Percentiles rank a stretch among this genome's conserved stretches.
phyloP scores from a whole-genome alignment of 2,329 filamentous ascomycete species.

The Rhynchosporium secalis region DNA sequence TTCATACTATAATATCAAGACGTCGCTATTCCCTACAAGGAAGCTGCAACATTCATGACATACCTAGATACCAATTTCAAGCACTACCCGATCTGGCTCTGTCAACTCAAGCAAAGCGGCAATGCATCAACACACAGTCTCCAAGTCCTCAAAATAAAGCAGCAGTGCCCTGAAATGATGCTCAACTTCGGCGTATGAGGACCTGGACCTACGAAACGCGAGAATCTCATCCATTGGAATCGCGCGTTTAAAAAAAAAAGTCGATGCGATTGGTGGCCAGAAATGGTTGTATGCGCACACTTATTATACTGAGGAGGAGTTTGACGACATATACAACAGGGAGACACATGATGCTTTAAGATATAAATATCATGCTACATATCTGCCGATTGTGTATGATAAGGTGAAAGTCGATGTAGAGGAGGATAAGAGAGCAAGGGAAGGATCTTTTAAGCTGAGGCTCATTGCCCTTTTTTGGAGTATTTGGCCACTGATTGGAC shows the following conservation, averaged over 20 bases:
- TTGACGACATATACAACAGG: constrained; percentile 62
- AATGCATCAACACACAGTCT: constrained; percentile 27
- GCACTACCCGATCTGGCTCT: constrained; percentile 52
- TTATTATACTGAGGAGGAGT: constrained; percentile 73
- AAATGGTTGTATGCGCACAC: constrained; percentile 88
- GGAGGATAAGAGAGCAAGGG: constrained; percentile 29
- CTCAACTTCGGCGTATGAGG: constrained; percentile 77
- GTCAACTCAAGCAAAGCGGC: constrained; percentile 47
- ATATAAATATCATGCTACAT: constrained; percentile 59
- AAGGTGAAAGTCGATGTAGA: constrained; percentile 62
- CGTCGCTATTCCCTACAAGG: constrained; percentile 55
- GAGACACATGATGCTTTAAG: constrained; percentile 62
- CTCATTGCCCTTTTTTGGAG: constrained; percentile 34
- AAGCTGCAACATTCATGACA: constrained; percentile 50
- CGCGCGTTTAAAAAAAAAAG: constrained; percentile 67
- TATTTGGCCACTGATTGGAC: constrained; percentile 22
- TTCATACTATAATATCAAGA: constrained; percentile 63
- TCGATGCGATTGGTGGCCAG: constrained; percentile 68
- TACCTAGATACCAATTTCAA: constrained; percentile 46
- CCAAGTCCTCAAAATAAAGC: constrained; percentile 26
- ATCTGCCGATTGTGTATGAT: constrained; percentile 70
- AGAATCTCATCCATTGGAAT: constrained; percentile 67
- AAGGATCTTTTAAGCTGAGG: constrained; percentile 40
- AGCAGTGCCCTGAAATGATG: constrained; percentile 47
- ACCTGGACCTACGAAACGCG: constrained; percentile 57